Conservation (phyloP, 208 protist species). For the Leishmania aethiopica region DNA sequence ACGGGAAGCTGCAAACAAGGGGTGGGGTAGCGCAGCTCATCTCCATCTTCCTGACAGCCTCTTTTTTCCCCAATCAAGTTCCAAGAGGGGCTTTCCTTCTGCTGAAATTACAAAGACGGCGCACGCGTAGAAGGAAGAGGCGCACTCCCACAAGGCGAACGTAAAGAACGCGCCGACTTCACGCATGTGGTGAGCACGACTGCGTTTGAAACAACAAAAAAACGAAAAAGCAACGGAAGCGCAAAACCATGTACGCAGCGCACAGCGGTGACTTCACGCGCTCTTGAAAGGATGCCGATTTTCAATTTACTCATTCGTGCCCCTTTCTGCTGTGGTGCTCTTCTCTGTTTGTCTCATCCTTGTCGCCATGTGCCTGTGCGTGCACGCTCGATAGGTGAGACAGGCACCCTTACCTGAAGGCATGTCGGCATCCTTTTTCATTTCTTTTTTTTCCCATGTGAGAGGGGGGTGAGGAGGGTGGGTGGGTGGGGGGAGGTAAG, state of each 20-base stretch:
- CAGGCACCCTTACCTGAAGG: neutral
- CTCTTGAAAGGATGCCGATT: neutral
- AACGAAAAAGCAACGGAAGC: neutral
- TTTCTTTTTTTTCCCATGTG: neutral
- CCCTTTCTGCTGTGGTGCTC: neutral
- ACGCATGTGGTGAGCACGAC: neutral
- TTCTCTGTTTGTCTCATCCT: neutral
- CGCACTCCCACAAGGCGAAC: neutral
- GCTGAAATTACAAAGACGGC: neutral
- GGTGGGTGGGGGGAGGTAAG: neutral
- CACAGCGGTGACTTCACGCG: neutral
- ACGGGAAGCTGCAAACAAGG: neutral
- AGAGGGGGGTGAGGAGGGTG: neutral
- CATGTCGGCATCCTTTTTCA: neutral
- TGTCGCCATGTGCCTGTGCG: neutral
- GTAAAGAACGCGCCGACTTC: neutral
- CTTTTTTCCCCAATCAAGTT: neutral
- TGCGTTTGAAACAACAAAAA: neutral
- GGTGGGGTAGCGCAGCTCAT: neutral
- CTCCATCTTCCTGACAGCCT: neutral
- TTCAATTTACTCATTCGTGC: neutral
- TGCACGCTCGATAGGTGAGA: neutral
- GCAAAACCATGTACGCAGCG: neutral
- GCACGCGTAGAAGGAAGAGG: neutral
- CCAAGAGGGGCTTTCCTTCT: neutral